Conservation (phyloP, 1,139 yeast genomes). For the Candida buenavistaensis region DNA sequence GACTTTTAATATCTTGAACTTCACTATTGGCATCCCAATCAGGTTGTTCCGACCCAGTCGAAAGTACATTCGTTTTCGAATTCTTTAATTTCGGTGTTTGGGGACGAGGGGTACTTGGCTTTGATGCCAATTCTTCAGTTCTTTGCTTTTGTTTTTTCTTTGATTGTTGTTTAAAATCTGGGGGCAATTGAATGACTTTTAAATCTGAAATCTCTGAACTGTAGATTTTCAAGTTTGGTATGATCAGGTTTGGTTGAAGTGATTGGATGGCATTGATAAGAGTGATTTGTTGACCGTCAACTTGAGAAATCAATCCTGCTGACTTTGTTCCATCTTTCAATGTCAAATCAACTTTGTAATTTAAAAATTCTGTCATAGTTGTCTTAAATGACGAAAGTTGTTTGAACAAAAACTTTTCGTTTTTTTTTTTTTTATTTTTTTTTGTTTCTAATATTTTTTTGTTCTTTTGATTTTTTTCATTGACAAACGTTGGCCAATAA, state of each 20-base stretch:
- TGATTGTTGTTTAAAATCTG: conserved; percentile 24
- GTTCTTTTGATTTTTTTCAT: too few relatives aligned
- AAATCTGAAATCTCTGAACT: conserved; percentile 46
- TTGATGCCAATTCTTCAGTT: conserved; percentile 17
- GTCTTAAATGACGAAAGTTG: too few relatives aligned
- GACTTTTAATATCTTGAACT: conserved; percentile 45
- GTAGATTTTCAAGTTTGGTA: conserved; percentile 24
- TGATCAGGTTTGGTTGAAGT: conserved; percentile 17
- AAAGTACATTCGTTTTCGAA: conserved; percentile 1
- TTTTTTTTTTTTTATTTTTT: too few relatives aligned
- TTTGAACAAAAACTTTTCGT: background rate
- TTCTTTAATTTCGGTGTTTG: conserved; percentile 18
- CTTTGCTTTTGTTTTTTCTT: conserved; percentile 17
- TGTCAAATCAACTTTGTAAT: conserved; percentile 52
- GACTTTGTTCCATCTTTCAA: conserved; percentile 48
- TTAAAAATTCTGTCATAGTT: conserved; percentile 50
- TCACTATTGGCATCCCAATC: conserved; percentile 53
- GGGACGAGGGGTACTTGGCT: conserved; percentile 12
- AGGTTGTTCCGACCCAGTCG: conserved; percentile 9
- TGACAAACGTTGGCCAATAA: too few relatives aligned
- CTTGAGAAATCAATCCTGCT: conserved; percentile 48
- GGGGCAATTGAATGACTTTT: conserved; percentile 51
- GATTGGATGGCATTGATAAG: conserved; percentile 35
- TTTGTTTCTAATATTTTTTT: too few relatives aligned
- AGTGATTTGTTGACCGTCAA: conserved; percentile 39